Conservation (phyloP, 2,329 filamentous ascomycete genomes). For the Shiraia sp. region DNA sequence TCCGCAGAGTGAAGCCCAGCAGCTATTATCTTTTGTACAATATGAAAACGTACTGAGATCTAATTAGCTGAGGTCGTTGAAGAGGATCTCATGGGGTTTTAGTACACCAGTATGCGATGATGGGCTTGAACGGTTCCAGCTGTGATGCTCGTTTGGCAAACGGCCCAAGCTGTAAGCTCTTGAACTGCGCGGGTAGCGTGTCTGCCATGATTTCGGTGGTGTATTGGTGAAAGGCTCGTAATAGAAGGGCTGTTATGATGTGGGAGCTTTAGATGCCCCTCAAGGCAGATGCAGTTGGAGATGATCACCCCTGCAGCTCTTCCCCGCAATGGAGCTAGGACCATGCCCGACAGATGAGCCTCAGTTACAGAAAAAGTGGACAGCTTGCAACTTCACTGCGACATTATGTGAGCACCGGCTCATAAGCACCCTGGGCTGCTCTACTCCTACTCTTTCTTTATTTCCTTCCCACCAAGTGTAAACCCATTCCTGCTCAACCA, state of each 20-base stretch:
- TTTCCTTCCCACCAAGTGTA: constrained; percentile 4
- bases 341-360: constrained; percentile 1
- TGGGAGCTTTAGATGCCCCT: constrained; percentile 2
- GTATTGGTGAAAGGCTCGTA: not conserved
- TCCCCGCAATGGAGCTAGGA: constrained; percentile 6
- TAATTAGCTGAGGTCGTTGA: constrained; percentile 18
- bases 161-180: constrained; percentile 78
- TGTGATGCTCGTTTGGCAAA: constrained; percentile 84
- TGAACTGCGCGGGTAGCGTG: constrained; percentile 71
- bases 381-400: constrained; percentile 7
- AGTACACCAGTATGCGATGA: constrained; percentile 94
- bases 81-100: constrained; percentile 20
- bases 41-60: constrained; percentile 57
- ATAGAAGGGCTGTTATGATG: constrained; percentile 1
- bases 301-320: constrained; percentile 3
- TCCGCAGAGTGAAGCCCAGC: constrained; percentile 78
- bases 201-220: constrained; percentile 64
- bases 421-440: constrained; percentile 8
- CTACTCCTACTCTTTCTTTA: constrained; percentile 8
- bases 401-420: constrained; percentile 16
- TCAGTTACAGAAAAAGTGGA: constrained; percentile 2
- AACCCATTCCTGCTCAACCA: constrained; percentile 6
- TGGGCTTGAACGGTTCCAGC: constrained; percentile 80
- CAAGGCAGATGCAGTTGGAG: not conserved
- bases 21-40: constrained; percentile 86